phyloP scores from a whole-genome alignment of 2,329 filamentous ascomycete genomes.

The Zarea fungicola region DNA sequence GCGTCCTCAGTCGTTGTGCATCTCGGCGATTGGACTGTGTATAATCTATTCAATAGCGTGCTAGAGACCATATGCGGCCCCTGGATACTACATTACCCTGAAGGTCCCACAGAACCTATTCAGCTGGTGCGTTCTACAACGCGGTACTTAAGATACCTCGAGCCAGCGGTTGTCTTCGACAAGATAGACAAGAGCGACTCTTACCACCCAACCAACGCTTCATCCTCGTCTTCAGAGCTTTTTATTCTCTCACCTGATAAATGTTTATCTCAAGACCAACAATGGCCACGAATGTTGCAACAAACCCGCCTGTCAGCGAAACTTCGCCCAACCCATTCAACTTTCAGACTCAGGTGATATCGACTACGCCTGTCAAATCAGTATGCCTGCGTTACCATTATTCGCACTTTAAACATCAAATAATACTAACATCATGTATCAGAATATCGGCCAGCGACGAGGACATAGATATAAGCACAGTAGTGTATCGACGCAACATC shows the following conservation, averaged over 20 bases:
- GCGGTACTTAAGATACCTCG: too few species aligned
- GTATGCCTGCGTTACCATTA: too few species aligned
- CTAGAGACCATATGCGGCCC: too few species aligned
- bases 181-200: conserved; percentile 1
- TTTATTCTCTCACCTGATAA: conserved; percentile 7
- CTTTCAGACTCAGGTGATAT: conserved; percentile 78
- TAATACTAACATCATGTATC: conserved; percentile 34
- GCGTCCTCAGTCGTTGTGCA: too few species aligned
- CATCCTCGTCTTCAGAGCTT: background rate
- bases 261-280: conserved; percentile 17
- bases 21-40: too few species aligned
- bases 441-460: conserved; percentile 81
- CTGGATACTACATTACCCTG: too few species aligned
- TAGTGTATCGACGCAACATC: conserved; percentile 80
- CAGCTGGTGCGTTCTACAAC: too few species aligned
- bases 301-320: conserved; percentile 12
- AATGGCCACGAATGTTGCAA: conserved; percentile 20
- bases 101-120: too few species aligned
- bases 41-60: too few species aligned
- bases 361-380: conserved; percentile 70
- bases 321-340: conserved; percentile 71
- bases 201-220: background rate
- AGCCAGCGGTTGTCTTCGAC: conserved; percentile 18
- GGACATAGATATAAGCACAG: conserved; percentile 98
- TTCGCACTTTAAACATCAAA: too few species aligned